Evolutionary conservation across 441 rosid genomes (phyloP).

Genomic region (Eruca vesicaria): DNA sequence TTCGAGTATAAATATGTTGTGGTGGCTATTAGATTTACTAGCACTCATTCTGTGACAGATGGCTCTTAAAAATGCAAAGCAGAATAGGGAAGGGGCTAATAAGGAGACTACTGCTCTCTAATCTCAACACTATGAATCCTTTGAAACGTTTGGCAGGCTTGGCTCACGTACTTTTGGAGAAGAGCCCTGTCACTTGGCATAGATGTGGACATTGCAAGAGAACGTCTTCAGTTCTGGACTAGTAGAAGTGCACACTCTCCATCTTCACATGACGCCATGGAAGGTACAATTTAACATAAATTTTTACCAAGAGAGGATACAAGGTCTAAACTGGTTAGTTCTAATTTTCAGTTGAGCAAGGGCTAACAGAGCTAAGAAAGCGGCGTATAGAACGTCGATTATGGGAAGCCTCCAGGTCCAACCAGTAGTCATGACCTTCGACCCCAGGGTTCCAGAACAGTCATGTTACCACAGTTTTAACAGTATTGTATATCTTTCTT

Average conservation of each 20-base stretch:
- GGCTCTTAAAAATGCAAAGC: slow-evolving; percentile 67
- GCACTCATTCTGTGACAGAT: slow-evolving; percentile 43
- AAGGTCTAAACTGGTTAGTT: slow-evolving; percentile 5
- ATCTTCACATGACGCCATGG: slow-evolving; percentile 59
- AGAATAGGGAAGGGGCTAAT: slow-evolving; percentile 46
- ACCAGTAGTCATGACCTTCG: slow-evolving; percentile 28
- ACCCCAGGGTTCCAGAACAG: slow-evolving; percentile 5
- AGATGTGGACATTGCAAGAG: slow-evolving; percentile 56
- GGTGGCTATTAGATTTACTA: slow-evolving; percentile 12
- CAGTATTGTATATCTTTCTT: slow-evolving; percentile 26
- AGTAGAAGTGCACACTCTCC: slow-evolving; percentile 67
- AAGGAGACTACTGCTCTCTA: slow-evolving; percentile 49
- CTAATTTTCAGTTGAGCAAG: slow-evolving; percentile 44
- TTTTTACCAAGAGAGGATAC: not conserved
- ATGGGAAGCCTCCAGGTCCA: slow-evolving; percentile 51
- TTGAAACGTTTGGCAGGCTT: slow-evolving; percentile 47
- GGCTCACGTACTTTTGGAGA: slow-evolving; percentile 85
- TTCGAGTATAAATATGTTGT: slow-evolving; percentile 1
- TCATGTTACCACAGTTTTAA: slow-evolving; percentile 23
- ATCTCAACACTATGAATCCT: slow-evolving; percentile 10
- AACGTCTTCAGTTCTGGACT: slow-evolving; percentile 66
- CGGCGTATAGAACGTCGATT: slow-evolving; percentile 47
- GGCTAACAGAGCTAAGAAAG: slow-evolving; percentile 49
- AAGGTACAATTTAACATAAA: slow-evolving; percentile 43
- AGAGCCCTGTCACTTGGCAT: slow-evolving; percentile 63